Conservation (phyloP, 225 moss, liverwort and hornwort genomes). For the Physcomitrellopsis africana region DNA sequence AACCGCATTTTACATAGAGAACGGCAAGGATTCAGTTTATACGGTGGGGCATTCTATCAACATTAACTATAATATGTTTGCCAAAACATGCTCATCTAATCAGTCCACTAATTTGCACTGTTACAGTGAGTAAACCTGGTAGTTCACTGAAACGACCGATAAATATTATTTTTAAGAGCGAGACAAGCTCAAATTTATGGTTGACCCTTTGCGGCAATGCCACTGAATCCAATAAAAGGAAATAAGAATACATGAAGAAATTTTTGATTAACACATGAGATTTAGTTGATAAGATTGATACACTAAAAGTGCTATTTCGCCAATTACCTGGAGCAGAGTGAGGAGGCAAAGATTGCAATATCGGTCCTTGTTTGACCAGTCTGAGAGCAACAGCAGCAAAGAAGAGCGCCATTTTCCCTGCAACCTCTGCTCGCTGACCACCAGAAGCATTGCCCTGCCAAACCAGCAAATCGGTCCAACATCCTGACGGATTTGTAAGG, state of each 20-base stretch:
- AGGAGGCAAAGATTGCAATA: slow-evolving; percentile 41
- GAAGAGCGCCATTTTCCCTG: slow-evolving; percentile 41
- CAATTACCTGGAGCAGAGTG: slow-evolving; percentile 40
- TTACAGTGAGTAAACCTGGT: too few relatives aligned
- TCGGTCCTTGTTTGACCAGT: slow-evolving; percentile 52
- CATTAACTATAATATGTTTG: slow-evolving; percentile 3
- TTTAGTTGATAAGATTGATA: neutral
- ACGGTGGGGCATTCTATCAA: neutral
- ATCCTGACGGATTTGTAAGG: neutral
- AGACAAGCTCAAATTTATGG: neutral
- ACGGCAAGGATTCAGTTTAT: neutral
- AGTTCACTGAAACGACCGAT: too few relatives aligned
- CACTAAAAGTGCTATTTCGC: neutral
- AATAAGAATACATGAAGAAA: neutral
- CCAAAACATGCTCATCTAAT: neutral
- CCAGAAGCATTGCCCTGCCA: slow-evolving; percentile 87
- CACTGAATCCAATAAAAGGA: slow-evolving; percentile 10
- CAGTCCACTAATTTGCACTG: too few relatives aligned
- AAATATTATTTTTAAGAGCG: too few relatives aligned
- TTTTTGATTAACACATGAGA: neutral
- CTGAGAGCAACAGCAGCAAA: slow-evolving; percentile 63
- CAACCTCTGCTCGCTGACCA: slow-evolving; percentile 54
- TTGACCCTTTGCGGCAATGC: neutral
- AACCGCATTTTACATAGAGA: slow-evolving; percentile 1
- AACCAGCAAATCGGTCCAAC: slow-evolving; percentile 18